These are phyloP conservation scores for Xylaria sp. DNA, from an alignment of 2,329 filamentous ascomycete genomes.

Conservation along the genomic window DNA sequence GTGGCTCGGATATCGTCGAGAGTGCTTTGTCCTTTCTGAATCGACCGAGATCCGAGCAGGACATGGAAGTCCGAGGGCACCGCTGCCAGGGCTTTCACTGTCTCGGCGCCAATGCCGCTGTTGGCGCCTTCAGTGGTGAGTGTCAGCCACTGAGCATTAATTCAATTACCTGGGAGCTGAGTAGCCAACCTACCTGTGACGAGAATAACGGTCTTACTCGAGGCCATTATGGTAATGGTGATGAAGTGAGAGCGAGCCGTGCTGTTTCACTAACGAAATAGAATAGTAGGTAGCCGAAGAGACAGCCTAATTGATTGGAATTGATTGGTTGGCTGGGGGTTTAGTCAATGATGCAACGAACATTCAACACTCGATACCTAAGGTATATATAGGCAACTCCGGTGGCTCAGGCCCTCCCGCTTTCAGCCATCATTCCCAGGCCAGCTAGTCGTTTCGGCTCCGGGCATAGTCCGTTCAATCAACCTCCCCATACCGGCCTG, in stretches of 20 bases:
- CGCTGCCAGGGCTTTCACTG: constrained; percentile 51
- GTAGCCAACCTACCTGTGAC: constrained; percentile 46
- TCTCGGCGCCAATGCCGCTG: constrained; percentile 60
- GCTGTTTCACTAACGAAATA: not conserved
- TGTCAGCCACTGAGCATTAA: not conserved
- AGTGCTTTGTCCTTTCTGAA: constrained; percentile 53
- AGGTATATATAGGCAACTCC: too few relatives aligned
- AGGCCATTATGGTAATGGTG: constrained; percentile 17
- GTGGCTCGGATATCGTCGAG: constrained; percentile 40
- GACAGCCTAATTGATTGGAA: too few relatives aligned
- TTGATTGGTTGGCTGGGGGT: too few relatives aligned
- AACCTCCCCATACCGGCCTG: constrained; percentile 1
- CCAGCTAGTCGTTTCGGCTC: not conserved
- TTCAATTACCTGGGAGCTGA: not conserved
- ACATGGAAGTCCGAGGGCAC: constrained; percentile 55
- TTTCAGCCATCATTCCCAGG: not conserved
- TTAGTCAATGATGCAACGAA: too few relatives aligned
- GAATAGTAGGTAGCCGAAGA: not conserved
- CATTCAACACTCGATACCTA: too few relatives aligned
- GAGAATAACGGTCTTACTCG: constrained; percentile 47
- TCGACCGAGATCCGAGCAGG: constrained; percentile 53
- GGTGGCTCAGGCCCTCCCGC: not conserved
- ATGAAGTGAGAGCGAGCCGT: not conserved
- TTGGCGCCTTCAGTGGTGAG: constrained; percentile 52
- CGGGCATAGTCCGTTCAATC: constrained; percentile 12